phyloP scores from a whole-genome alignment of 2,329 filamentous ascomycete genomes.

The Colletotrichum eremochloae region DNA sequence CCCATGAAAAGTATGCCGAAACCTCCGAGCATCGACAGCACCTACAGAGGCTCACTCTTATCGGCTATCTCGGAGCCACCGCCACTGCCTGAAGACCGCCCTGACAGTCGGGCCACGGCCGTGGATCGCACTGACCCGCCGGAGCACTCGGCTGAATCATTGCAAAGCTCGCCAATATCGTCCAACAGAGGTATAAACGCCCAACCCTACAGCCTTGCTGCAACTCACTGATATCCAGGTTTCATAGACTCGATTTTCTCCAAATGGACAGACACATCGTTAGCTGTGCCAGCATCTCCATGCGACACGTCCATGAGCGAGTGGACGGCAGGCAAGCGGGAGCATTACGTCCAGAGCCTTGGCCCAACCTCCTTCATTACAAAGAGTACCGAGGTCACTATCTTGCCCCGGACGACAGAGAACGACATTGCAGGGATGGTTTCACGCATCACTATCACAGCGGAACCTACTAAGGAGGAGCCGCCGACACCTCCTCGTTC shows the following conservation, averaged over 20 bases:
- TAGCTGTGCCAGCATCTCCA: slow-evolving; percentile 50
- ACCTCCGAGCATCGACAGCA: slow-evolving; percentile 34
- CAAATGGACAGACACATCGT: slow-evolving; percentile 57
- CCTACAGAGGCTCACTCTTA: slow-evolving; percentile 35
- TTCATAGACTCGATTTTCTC: slow-evolving; percentile 60
- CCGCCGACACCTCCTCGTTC: slow-evolving; percentile 49
- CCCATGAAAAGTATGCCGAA: slow-evolving; percentile 35
- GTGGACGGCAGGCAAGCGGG: slow-evolving; percentile 47
- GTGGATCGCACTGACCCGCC: slow-evolving; percentile 22
- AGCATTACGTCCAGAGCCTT: slow-evolving; percentile 55
- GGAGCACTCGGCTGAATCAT: slow-evolving; percentile 33
- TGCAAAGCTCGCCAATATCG: slow-evolving; percentile 45
- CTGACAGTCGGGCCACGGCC: slow-evolving; percentile 16
- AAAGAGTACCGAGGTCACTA: slow-evolving; percentile 55
- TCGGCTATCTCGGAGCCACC: slow-evolving; percentile 32
- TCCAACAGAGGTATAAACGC: slow-evolving; percentile 52
- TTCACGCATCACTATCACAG: slow-evolving; percentile 55
- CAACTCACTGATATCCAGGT: slow-evolving; percentile 44
- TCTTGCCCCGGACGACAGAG: slow-evolving; percentile 51
- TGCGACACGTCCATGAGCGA: slow-evolving; percentile 51
- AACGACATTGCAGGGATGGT: slow-evolving; percentile 51
- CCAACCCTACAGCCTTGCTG: slow-evolving; percentile 15
- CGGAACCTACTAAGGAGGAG: slow-evolving; percentile 46
- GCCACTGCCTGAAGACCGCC: slow-evolving; percentile 16
- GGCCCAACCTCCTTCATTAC: slow-evolving; percentile 59